phyloP scores from a whole-genome alignment of 768 basidiomycete genomes.

The Podaxis sp. region DNA sequence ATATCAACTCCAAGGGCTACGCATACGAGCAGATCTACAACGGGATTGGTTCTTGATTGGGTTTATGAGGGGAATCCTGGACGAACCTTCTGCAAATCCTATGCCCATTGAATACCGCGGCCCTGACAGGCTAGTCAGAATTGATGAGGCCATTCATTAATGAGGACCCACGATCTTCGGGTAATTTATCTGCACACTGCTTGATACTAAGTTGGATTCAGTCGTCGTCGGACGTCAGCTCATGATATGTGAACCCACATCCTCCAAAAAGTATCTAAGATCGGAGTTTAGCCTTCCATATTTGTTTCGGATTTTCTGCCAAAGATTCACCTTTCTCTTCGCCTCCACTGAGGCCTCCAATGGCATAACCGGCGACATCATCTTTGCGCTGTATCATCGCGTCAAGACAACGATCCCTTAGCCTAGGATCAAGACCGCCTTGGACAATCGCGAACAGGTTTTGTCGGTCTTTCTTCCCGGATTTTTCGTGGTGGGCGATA shows the following conservation, averaged over 20 bases:
- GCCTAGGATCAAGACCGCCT: constrained; percentile 71
- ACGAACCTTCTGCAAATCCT: constrained; percentile 83
- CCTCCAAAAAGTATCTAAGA: constrained; percentile 79
- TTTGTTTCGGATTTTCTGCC: background rate
- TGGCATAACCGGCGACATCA: constrained; percentile 85
- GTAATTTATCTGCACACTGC: constrained; percentile 77
- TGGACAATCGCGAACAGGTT: constrained; percentile 93
- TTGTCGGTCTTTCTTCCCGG: constrained; percentile 63
- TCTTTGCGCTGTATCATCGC: constrained; percentile 79
- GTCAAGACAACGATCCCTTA: constrained; percentile 75
- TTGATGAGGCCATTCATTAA: background rate
- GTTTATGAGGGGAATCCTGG: background rate
- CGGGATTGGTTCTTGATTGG: background rate
- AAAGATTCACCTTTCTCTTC: constrained; percentile 75
- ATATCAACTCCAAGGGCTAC: constrained; percentile 92
- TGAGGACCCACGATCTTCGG: constrained; percentile 63
- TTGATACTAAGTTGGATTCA: constrained; percentile 52
- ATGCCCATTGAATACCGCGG: constrained; percentile 93
- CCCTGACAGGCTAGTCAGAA: constrained; percentile 40
- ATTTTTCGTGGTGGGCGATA: constrained; percentile 68
- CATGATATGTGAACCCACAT: constrained; percentile 45
- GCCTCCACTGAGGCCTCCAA: constrained; percentile 88
- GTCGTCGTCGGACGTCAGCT: background rate
- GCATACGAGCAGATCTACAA: constrained; percentile 80
- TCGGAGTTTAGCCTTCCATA: background rate